These are phyloP conservation scores for Metschnikowia matae DNA, from an alignment of 805 yeast species.

Conservation along the genomic window DNA sequence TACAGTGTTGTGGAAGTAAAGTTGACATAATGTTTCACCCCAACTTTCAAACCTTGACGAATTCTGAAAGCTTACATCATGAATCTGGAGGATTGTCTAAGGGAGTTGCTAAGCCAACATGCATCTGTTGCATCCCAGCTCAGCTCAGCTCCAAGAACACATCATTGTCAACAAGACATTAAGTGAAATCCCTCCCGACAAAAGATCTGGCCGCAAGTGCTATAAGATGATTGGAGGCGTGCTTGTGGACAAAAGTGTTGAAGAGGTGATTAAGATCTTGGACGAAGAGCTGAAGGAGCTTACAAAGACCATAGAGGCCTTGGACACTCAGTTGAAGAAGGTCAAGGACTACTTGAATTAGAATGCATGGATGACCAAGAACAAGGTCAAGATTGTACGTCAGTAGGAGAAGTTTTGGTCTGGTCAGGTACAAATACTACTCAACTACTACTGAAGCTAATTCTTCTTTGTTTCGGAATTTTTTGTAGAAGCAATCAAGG, in stretches of 20 bases:
- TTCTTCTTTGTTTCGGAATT: no score
- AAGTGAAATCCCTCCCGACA: slow-evolving; percentile 29
- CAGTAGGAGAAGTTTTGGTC: slow-evolving; percentile 11
- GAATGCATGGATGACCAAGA: slow-evolving; percentile 38
- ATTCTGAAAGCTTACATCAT: no score
- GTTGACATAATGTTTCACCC: no score
- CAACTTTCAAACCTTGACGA: no score
- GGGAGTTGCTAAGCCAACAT: slow-evolving; percentile 37
- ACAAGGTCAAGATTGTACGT: slow-evolving; percentile 40
- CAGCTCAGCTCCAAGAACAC: slow-evolving; percentile 41
- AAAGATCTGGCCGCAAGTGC: slow-evolving; percentile 60
- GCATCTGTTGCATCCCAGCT: slow-evolving; percentile 33
- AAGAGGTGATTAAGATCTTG: slow-evolving; percentile 63
- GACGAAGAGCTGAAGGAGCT: slow-evolving; percentile 42
- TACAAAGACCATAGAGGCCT: slow-evolving; percentile 17
- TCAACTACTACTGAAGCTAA: no score
- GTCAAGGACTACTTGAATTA: slow-evolving; percentile 33
- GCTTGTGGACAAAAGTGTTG: slow-evolving; percentile 74
- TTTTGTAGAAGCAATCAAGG: no score
- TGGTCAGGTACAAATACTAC: no score
- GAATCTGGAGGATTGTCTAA: no score
- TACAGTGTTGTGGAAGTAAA: no score
- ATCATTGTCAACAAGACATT: slow-evolving; percentile 39
- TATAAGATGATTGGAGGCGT: slow-evolving; percentile 95
- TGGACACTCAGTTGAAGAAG: slow-evolving; percentile 25